Evolutionary conservation across 2,329 filamentous ascomycete species (phyloP), one percentile per base, ranked within the genome.

Genomic region (Rhynchosporium agropyri): DNA sequence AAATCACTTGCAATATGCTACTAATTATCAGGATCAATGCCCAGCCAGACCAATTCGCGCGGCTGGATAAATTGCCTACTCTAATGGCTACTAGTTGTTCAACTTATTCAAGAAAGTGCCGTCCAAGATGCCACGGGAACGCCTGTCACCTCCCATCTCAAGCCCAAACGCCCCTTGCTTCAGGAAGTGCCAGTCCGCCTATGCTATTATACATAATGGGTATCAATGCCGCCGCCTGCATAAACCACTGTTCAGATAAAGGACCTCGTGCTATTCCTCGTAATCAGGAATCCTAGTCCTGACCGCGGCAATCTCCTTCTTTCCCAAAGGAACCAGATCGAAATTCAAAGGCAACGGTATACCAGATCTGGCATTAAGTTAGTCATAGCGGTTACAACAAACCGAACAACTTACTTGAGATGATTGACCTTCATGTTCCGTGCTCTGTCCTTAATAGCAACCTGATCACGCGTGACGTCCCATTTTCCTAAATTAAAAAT

Each of bases 361-460:
- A 12, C 63, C 60, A 13, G 64, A 42, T 43, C 69, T 71, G 28
- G 38, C 33, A 0, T 13, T 1, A 42, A 42, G 38, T 68, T 62
- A 64, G 61, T 61, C 15, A 9, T 54, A 40, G 26, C 20, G 8
- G 50, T 28, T 62, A 38, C 8, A 31, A 20, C 43, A 20, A 55
- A 28, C 26, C 33, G 31, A 51, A 33, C 10, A 20, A 76, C 77
- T 72, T 70, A 81, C 79, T 77, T 77, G 3, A 81, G 59, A 58
- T 70, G 78, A 7, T 73, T 74, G 46, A 78, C 74, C 69, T 82
- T 83, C 62, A 86, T 72, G 64, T 84, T 84, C 57, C 84, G 77
- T 3, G 82, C 83, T 64, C 79, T 80, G 65, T 84, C 81, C 67
- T 83, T 84, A 7, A 86, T 64, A 50, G 83, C 80, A 2, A 84